Evolutionary conservation across 2,329 filamentous ascomycete genomes (phyloP).

Genomic region (Chaetothyriales sp.): DNA sequence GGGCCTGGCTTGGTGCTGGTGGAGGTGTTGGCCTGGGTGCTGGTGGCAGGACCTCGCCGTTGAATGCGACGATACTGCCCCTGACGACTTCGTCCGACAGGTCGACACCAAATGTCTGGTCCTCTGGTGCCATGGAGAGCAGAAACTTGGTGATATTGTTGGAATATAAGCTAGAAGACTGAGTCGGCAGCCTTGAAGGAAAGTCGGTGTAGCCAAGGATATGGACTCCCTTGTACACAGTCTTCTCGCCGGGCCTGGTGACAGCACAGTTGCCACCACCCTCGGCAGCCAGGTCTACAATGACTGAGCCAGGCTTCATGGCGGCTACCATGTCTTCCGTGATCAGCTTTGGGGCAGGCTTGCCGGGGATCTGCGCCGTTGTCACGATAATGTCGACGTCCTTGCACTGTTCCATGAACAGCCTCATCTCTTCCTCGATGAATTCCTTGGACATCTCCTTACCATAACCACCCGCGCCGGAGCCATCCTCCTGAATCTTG

Average conservation of each 20-base stretch:
- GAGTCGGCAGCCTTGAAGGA: constrained; percentile 70
- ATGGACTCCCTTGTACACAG: constrained; percentile 55
- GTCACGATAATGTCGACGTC: constrained; percentile 90
- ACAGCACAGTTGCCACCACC: constrained; percentile 78
- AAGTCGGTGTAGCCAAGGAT: constrained; percentile 86
- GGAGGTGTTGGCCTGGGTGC: constrained; percentile 54
- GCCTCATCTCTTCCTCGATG: constrained; percentile 80
- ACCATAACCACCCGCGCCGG: constrained; percentile 71
- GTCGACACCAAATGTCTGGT: constrained; percentile 67
- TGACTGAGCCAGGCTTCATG: constrained; percentile 80
- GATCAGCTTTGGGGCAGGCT: constrained; percentile 68
- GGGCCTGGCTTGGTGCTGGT: constrained; percentile 36
- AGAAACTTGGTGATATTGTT: constrained; percentile 88
- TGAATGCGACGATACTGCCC: constrained; percentile 65
- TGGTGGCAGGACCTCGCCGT: constrained; percentile 60
- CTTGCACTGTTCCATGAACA: constrained; percentile 72
- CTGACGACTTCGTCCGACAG: constrained; percentile 73
- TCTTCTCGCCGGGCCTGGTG: constrained; percentile 57
- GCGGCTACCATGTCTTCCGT: constrained; percentile 64
- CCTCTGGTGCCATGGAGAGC: constrained; percentile 62
- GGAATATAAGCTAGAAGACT: constrained; percentile 78
- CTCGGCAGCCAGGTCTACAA: constrained; percentile 79
- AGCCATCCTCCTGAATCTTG: constrained; percentile 67
- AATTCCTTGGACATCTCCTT: constrained; percentile 94
- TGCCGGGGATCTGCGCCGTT: constrained; percentile 78